These are phyloP conservation scores for Xylariaceae sp. DNA, from an alignment of 2,329 filamentous ascomycete species.

Conservation along the genomic window DNA sequence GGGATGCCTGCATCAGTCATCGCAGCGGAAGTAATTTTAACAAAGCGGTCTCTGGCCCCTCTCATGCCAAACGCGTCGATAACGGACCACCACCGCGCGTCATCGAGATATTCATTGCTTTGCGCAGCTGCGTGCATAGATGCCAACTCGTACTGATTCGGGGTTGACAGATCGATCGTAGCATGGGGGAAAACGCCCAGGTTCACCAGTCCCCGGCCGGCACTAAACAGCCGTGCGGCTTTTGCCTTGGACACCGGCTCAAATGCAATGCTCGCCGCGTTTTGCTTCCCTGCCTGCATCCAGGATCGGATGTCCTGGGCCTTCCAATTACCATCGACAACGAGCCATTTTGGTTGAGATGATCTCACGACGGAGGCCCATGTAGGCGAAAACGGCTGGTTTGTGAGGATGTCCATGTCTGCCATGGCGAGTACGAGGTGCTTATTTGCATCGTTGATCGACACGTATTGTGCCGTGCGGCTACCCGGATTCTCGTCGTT, in stretches of 20 bases:
- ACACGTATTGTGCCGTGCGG: conserved; percentile 85
- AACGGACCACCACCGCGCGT: conserved; percentile 69
- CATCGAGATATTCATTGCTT: conserved; percentile 63
- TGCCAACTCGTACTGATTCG: conserved; percentile 76
- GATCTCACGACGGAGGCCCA: conserved; percentile 58
- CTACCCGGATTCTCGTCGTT: conserved; percentile 46
- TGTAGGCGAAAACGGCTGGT: conserved; percentile 47
- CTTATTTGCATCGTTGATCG: conserved; percentile 78
- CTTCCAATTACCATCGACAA: conserved; percentile 86
- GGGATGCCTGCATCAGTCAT: conserved; percentile 79
- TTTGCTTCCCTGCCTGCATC: conserved; percentile 56
- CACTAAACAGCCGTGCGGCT: conserved; percentile 62
- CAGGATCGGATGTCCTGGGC: conserved; percentile 62
- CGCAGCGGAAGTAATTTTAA: conserved; percentile 59
- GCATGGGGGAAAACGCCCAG: conserved; percentile 56
- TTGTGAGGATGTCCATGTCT: conserved; percentile 83
- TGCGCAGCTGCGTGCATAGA: conserved; percentile 73
- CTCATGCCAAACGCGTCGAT: conserved; percentile 77
- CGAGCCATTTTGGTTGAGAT: conserved; percentile 66
- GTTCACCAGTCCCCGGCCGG: conserved; percentile 34
- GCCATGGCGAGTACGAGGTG: conserved; percentile 91
- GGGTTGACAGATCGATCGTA: conserved; percentile 70
- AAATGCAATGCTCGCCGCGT: conserved; percentile 63
- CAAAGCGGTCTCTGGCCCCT: conserved; percentile 67
- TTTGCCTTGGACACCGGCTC: conserved; percentile 88